phyloP scores from a whole-genome alignment of 805 yeast genomes.

The Tetrapisispora pingtungensis region DNA sequence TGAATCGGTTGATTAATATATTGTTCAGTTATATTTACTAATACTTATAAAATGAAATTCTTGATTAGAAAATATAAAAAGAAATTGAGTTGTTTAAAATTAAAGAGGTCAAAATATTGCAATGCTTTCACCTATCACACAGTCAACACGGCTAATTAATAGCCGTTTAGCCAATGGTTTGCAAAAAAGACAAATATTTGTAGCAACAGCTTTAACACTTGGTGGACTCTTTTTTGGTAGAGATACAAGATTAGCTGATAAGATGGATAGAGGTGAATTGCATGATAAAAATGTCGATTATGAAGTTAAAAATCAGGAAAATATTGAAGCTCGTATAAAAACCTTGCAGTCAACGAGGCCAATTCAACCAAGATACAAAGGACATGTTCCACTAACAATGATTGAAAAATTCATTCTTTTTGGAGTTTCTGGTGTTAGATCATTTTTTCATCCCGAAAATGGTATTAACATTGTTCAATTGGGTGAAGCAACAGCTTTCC shows the following conservation, averaged over 20 bases:
- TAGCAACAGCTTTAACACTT: conserved; percentile 10
- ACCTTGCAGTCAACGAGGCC: conserved; percentile 21
- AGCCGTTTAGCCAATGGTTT: background rate
- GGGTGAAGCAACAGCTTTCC: conserved; percentile 85
- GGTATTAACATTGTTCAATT: conserved; percentile 68
- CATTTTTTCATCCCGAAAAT: conserved; percentile 65
- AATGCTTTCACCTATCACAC: background rate
- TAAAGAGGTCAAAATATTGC: too few species aligned
- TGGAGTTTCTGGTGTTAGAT: conserved; percentile 65
- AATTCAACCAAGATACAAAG: conserved; percentile 43
- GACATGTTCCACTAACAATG: conserved; percentile 64
- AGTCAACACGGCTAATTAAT: background rate
- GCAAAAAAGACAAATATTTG: conserved; percentile 9
- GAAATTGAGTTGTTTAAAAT: too few species aligned
- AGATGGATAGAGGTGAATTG: conserved; percentile 36
- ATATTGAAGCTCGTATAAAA: conserved; percentile 21
- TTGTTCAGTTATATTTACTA: too few species aligned
- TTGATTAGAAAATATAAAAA: too few species aligned
- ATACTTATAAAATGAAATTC: too few species aligned
- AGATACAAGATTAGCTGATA: conserved; percentile 46
- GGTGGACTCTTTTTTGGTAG: conserved; percentile 28
- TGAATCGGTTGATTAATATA: too few species aligned
- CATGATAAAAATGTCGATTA: conserved; percentile 23
- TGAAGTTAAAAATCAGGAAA: conserved; percentile 31
- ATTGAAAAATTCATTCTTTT: conserved; percentile 58